These are phyloP conservation scores for Mariannaea elegans DNA, from an alignment of 2,329 filamentous ascomycete species.

Conservation along the genomic window DNA sequence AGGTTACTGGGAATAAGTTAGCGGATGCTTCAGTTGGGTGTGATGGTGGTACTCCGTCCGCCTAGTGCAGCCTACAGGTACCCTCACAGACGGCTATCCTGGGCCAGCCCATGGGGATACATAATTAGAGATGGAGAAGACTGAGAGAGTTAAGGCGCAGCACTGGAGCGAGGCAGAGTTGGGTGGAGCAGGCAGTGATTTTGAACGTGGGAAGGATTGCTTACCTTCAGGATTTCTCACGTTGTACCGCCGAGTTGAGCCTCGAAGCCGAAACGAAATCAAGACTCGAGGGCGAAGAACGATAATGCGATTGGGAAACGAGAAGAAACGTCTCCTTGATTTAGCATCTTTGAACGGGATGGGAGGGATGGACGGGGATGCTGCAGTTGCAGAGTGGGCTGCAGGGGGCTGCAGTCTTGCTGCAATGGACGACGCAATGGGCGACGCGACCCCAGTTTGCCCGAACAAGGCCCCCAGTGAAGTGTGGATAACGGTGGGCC, in stretches of 20 bases:
- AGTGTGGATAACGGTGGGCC: slow-evolving; percentile 18
- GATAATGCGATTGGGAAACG: neutral
- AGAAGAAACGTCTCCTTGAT: neutral
- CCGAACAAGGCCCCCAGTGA: slow-evolving; percentile 33
- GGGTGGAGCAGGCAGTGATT: neutral
- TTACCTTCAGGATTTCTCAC: neutral
- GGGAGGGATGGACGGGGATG: slow-evolving; percentile 28
- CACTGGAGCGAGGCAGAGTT: neutral
- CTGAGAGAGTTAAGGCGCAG: slow-evolving; percentile 2
- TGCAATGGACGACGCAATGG: slow-evolving; percentile 34
- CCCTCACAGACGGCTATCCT: neutral
- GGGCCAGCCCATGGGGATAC: neutral
- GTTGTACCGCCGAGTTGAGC: neutral
- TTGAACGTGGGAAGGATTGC: neutral
- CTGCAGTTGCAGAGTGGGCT: slow-evolving; percentile 25
- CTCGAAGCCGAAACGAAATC: neutral
- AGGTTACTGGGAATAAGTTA: slow-evolving; percentile 15
- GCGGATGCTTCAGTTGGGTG: slow-evolving; percentile 17
- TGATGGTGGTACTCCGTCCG: slow-evolving; percentile 16
- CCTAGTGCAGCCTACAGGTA: slow-evolving; percentile 15
- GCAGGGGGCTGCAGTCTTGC: slow-evolving; percentile 23
- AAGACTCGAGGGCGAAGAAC: neutral
- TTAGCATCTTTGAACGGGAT: neutral
- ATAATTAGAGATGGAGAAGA: neutral
- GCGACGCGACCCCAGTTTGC: slow-evolving; percentile 39